Evolutionary conservation across 1,139 yeast species (phyloP).

Genomic region (Blastobotrys ciferrii): DNA sequence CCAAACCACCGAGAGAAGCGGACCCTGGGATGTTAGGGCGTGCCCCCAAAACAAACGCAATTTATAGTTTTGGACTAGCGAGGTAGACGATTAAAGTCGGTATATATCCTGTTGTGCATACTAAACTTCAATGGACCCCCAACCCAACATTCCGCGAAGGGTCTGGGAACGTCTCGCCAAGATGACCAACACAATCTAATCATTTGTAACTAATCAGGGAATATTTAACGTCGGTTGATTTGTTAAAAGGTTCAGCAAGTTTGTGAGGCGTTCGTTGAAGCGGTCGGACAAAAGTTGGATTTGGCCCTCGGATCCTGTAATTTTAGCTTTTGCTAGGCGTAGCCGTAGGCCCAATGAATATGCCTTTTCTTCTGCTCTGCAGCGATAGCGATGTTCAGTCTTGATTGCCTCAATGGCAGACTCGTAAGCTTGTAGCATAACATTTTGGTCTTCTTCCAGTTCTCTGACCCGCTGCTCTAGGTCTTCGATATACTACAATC

Average conservation of each 20-base stretch:
- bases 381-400: constrained; percentile 12
- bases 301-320: constrained; percentile 13
- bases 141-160: too few species aligned
- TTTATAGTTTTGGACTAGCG: too few species aligned
- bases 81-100: too few species aligned
- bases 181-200: too few species aligned
- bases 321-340: constrained; percentile 16
- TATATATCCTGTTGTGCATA: too few species aligned
- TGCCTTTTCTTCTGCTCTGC: constrained; percentile 16
- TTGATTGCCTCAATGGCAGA: constrained; percentile 3
- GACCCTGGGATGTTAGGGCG: too few species aligned
- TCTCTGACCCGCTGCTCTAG: constrained; percentile 11
- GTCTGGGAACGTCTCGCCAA: too few species aligned
- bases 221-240: too few species aligned
- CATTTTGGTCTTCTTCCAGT: constrained; percentile 9
- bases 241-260: background rate
- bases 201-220: too few species aligned
- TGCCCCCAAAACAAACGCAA: too few species aligned
- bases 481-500: constrained; percentile 4
- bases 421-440: constrained; percentile 9
- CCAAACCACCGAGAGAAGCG: too few species aligned
- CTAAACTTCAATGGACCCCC: too few species aligned
- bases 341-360: constrained; percentile 15
- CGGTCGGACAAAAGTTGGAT: constrained; percentile 7
- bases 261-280: constrained; percentile 5